These are phyloP conservation scores for Phyllosticta capitalensis DNA, from an alignment of 2,329 filamentous ascomycete genomes.

Conservation along the genomic window DNA sequence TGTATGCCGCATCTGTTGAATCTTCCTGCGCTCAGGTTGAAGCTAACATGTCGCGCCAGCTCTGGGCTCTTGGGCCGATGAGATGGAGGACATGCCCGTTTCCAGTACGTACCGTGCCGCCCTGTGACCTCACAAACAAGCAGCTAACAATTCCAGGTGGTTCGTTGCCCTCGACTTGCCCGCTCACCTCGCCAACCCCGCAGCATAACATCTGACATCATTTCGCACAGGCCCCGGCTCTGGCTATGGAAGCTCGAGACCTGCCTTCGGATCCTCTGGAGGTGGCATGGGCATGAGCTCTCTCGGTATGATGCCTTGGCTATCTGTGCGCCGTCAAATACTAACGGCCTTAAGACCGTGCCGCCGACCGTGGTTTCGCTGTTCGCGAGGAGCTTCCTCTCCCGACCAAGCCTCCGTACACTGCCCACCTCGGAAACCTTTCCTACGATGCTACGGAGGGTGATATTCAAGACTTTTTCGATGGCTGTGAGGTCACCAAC, in stretches of 20 bases:
- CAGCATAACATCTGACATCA: constrained; percentile 9
- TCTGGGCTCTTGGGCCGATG: constrained; percentile 94
- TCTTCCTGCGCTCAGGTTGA: constrained; percentile 9
- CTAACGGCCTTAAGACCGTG: constrained; percentile 7
- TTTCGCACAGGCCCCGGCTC: constrained; percentile 30
- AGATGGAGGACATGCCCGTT: constrained; percentile 80
- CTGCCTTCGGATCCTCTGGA: constrained; percentile 33
- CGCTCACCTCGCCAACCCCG: constrained; percentile 10
- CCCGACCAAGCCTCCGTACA: constrained; percentile 87
- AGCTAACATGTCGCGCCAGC: constrained; percentile 37
- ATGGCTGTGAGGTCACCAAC: constrained; percentile 73
- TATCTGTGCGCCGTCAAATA: constrained; percentile 12
- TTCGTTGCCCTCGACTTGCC: background rate
- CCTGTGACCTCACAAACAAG: background rate
- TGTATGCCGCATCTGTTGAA: constrained; percentile 49
- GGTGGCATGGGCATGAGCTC: constrained; percentile 25
- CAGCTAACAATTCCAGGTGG: constrained; percentile 5
- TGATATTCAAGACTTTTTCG: constrained; percentile 78
- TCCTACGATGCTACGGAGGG: constrained; percentile 85
- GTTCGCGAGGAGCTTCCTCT: constrained; percentile 72
- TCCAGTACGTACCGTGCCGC: constrained; percentile 49
- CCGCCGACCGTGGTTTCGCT: constrained; percentile 34
- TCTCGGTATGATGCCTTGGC: background rate
- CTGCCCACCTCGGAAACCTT: constrained; percentile 91
- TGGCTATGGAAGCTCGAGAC: constrained; percentile 40